Evolutionary conservation across 2,329 filamentous ascomycete species (phyloP), one percentile per base, ranked within the genome.

Genomic region (Pseudogymnoascus sp.): DNA sequence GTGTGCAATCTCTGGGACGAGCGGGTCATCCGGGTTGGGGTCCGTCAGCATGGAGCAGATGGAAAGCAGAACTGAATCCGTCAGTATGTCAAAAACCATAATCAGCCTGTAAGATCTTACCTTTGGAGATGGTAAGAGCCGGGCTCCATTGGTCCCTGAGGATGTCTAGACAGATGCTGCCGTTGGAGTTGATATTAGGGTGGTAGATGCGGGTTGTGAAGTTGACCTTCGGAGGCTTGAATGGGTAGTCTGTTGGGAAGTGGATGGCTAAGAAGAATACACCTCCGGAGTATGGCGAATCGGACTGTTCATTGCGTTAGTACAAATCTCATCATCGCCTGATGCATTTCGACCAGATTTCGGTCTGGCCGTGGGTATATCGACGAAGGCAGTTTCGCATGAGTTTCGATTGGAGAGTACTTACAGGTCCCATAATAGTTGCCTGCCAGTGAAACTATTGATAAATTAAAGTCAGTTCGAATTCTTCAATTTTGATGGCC

Each of bases 11-110:
- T 99, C 95, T 68, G 95, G 95, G 66, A 99, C 95, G 70, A 99
- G 88, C 75, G 95, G 95, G 79, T 99, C 95, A 78, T 99, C 95
- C 68, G 95, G 95, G 84, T 99, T 99, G 72, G 95, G 95, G 81
- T 99, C 95, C 75, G 95, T 99, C 78, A 99, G 84, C 95, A 99
- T 98, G 62, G 95, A 99, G 85, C 95, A 99, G 83, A 99, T 99
- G 64, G 95, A 98, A 69, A 99, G 86, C 28, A 99, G 85, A 64
- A 99, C 95, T 98, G 66, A 31, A 4, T 24, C 19, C 12, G 64
- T 64, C 61, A 67, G 65, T 59, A 61, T 37, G 38, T 16, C 8
- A 38, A 14, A 1, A 33, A 7, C 22, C 14, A 26, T 43, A 11
- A n/a, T n/a, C 22, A 19, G 59, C 16, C 10, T 33, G 28, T 56